Evolutionary conservation across 164 flowering plant genomes (phyloP).

Genomic region (Kingdonia uniflora): DNA sequence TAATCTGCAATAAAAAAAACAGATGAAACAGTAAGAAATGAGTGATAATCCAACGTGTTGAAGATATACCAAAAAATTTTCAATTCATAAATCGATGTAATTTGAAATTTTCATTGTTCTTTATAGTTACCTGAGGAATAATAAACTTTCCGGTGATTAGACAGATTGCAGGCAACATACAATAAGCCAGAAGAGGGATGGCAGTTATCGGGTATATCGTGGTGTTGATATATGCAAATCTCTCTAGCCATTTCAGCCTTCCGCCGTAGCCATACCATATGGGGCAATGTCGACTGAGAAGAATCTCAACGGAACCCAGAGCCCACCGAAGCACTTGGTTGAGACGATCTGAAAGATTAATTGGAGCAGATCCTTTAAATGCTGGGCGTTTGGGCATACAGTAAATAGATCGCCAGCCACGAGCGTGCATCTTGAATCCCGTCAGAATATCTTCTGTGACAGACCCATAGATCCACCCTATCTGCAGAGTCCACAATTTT

Average conservation of each 20-base stretch:
- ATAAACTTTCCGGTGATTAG: constrained; percentile 7
- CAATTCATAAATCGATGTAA: too few relatives aligned
- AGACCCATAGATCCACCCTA: constrained; percentile 28
- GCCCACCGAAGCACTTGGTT: constrained; percentile 25
- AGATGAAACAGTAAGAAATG: too few relatives aligned
- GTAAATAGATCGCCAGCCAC: constrained; percentile 25
- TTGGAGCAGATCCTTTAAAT: constrained; percentile 25
- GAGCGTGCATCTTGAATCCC: constrained; percentile 26
- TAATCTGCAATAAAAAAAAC: constrained; percentile 3
- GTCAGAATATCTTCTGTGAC: constrained; percentile 25
- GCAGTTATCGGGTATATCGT: constrained; percentile 7
- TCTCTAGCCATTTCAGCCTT: constrained; percentile 21
- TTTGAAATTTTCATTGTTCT: too few relatives aligned
- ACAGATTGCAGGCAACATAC: constrained; percentile 7
- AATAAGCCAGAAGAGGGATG: constrained; percentile 5
- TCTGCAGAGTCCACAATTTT: constrained; percentile 6
- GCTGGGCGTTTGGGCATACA: constrained; percentile 21
- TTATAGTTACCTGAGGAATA: constrained; percentile 4
- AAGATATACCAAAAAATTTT: too few relatives aligned
- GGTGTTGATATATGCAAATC: constrained; percentile 21
- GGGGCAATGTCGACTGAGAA: constrained; percentile 16
- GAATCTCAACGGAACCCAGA: constrained; percentile 25
- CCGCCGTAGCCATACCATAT: constrained; percentile 18
- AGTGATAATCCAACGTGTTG: too few relatives aligned
- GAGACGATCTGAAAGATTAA: constrained; percentile 25